Percentiles rank a stretch among this genome's conserved stretches.
Evolutionary conservation across 495 filamentous ascomycete species (phyloP).

Genomic region (Aspergillus affinis): DNA sequence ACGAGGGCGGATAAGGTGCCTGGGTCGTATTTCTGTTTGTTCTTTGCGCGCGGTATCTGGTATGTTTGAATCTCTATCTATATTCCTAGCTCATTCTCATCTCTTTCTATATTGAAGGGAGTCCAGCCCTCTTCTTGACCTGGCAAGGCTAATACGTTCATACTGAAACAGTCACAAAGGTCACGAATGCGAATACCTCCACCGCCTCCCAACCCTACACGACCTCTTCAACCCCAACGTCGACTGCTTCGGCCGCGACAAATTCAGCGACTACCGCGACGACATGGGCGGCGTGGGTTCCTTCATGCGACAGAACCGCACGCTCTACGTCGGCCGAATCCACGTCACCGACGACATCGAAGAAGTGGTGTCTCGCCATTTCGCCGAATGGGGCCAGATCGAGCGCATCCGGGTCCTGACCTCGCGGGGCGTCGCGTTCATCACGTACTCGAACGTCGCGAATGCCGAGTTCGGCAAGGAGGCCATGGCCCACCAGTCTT

Average conservation of each 20-base stretch:
- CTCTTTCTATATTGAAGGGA: too few relatives aligned
- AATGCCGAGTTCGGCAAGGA: constrained; percentile 90
- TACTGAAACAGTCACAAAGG: constrained; percentile 57
- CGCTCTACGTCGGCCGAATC: constrained; percentile 88
- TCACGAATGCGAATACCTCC: constrained; percentile 90
- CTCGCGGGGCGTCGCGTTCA: constrained; percentile 82
- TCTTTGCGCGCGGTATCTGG: constrained; percentile 82
- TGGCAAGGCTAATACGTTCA: neutral
- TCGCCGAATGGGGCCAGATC: constrained; percentile 90
- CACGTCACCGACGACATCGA: constrained; percentile 98
- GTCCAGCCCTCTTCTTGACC: too few relatives aligned
- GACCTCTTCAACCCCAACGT: constrained; percentile 88
- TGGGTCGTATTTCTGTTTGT: constrained; percentile 89
- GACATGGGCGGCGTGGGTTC: constrained; percentile 95
- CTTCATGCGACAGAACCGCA: constrained; percentile 89
- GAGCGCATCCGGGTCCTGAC: constrained; percentile 92
- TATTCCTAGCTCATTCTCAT: too few relatives aligned
- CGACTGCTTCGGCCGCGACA: constrained; percentile 92
- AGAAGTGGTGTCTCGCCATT: constrained; percentile 91
- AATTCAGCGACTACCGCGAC: constrained; percentile 82
- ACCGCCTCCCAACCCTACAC: constrained; percentile 77
- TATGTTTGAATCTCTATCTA: neutral
- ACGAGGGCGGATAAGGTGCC: constrained; percentile 79
- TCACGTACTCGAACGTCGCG: constrained; percentile 83
- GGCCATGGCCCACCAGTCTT: constrained; percentile 82